Evolutionary conservation across 768 basidiomycete species (phyloP), one percentile per base, ranked within the genome.

Genomic region (Asterophora parasitica): DNA sequence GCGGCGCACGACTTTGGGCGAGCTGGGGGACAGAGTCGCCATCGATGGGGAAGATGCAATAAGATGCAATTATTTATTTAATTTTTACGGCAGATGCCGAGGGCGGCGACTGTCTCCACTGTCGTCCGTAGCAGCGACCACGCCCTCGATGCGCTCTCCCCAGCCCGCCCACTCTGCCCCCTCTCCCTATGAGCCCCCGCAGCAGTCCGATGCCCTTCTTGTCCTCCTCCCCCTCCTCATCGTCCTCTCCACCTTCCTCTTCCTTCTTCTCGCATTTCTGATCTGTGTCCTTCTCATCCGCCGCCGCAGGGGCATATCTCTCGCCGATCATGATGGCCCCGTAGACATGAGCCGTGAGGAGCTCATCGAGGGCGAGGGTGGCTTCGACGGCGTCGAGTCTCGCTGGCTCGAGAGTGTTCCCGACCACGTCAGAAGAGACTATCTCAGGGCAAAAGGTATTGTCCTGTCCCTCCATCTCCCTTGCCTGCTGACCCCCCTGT

Each of bases 221-320:
- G 81, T 98, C 60, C 82, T 99, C 50, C 79, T 99, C 5, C 95
- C 95, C 20, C 78, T 99, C 45, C 83, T 98, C 61, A 89, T 97
- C 69, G 87, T 98, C 39, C 79, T 97, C 28, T 86, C 90, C 17
- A 92, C 92, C 4, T 88, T 98, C 55, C 79, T 99, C 44, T 88
- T 97, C 65, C 83, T 98, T 44, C 81, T 97, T 54, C 77, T 97
- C 41, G 75, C 95, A 50, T 95, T 98, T 70, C 81, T 97, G 42
- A 71, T 94, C 59, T 92, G 90, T 61, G 80, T 96, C 49, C 76
- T 98, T 57, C 77, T 95, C 53, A 78, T 96, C 57, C 80, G 90
- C 51, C 75, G 78, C 47, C 76, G 89, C 36, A 76, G 88, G 48
- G 83, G 84, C 46, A 93, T 93, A 66, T 67, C 79, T 57, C 77